Conservation (phyloP, 345 rosid genomes). For the Populus nigra region DNA sequence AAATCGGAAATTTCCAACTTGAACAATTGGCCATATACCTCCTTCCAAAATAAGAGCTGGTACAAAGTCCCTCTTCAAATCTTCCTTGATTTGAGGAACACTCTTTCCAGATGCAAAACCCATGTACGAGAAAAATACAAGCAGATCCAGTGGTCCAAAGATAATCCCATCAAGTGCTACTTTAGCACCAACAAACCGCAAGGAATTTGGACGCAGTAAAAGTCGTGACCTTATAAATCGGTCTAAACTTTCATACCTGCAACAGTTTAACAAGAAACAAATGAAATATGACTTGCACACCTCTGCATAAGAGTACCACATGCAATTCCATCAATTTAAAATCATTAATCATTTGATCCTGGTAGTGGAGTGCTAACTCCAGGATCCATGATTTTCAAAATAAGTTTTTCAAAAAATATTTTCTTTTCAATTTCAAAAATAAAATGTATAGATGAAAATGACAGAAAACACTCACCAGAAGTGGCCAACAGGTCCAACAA, state of each 20-base stretch:
- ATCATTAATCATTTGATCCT: neutral
- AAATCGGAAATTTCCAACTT: conserved; percentile 34
- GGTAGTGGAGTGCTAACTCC: neutral
- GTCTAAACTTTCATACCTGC: conserved; percentile 41
- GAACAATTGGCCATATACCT: conserved; percentile 37
- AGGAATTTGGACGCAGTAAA: conserved; percentile 31
- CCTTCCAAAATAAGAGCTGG: conserved; percentile 36
- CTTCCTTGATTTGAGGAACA: conserved; percentile 28
- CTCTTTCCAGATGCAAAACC: conserved; percentile 42
- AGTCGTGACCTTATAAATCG: conserved; percentile 25
- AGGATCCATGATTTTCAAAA: neutral
- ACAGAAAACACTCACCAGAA: conserved; percentile 21
- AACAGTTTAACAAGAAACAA: conserved; percentile 7
- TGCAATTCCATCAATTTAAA: neutral
- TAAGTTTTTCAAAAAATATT: neutral
- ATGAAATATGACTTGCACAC: neutral
- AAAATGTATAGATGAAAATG: neutral
- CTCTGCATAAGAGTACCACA: neutral
- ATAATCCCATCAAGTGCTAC: conserved; percentile 34
- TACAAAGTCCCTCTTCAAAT: conserved; percentile 35
- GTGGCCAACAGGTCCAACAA: conserved; percentile 48
- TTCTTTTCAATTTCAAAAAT: neutral
- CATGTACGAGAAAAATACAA: conserved; percentile 39
- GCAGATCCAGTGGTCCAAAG: conserved; percentile 40
- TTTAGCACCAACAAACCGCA: conserved; percentile 33